These are phyloP conservation scores for Arthrobotrys musiformis DNA, from an alignment of 2,329 filamentous ascomycete genomes.

Conservation along the genomic window DNA sequence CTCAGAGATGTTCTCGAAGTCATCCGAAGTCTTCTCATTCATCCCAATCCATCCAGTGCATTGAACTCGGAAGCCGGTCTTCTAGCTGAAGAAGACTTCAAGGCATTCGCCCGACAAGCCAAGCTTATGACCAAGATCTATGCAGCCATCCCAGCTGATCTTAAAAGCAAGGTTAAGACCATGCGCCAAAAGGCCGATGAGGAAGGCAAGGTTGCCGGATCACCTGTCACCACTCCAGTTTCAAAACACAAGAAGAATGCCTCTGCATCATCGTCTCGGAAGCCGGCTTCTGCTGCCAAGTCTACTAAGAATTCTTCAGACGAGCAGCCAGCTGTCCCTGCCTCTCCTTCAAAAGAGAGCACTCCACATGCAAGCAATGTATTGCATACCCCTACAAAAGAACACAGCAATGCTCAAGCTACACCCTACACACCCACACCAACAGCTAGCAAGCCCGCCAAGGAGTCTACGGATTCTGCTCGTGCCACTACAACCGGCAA, in stretches of 20 bases:
- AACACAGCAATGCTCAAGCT: conserved; percentile 36
- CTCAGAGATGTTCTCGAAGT: conserved; percentile 58
- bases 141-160: conserved; percentile 56
- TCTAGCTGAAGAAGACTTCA: conserved; percentile 58
- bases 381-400: conserved; percentile 46
- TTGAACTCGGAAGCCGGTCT: conserved; percentile 59
- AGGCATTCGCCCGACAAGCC: conserved; percentile 58
- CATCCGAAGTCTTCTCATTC: conserved; percentile 59
- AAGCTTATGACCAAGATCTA: conserved; percentile 59
- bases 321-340: conserved; percentile 24
- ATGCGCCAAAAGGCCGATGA: conserved; percentile 58
- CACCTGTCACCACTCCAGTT: conserved; percentile 1
- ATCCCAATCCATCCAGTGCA: conserved; percentile 58
- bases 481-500: conserved; percentile 23
- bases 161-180: conserved; percentile 57
- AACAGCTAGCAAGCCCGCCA: conserved; percentile 8
- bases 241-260: conserved; percentile 45
- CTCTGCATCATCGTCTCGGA: conserved; percentile 36
- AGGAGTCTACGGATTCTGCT: conserved; percentile 29
- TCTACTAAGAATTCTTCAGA: conserved; percentile 26
- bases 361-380: conserved; percentile 31
- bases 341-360: conserved; percentile 18
- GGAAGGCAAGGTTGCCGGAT: conserved; percentile 26
- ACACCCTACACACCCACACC: conserved; percentile 40
- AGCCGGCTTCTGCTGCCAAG: conserved; percentile 33